Conservation (phyloP, 345 rosid genomes). For the Turnera subulata region DNA sequence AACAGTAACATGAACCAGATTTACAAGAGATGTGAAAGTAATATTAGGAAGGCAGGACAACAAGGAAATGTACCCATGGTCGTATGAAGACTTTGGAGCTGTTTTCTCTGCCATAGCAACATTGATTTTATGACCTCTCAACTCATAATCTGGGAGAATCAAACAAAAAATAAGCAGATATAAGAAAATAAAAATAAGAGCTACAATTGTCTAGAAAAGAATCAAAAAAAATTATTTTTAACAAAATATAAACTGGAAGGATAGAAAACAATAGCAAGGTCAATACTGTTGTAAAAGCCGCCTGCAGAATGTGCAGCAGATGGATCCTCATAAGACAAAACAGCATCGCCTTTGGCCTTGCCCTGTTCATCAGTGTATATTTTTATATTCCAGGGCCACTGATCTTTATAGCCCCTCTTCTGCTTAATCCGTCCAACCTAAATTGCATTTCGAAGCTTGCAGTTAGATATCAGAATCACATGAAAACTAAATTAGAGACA, state of each 20-base stretch:
- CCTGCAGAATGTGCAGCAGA: constrained; percentile 95
- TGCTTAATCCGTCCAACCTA: constrained; percentile 98
- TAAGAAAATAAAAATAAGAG: neutral
- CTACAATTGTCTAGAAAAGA: neutral
- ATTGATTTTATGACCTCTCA: constrained; percentile 74
- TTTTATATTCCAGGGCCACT: constrained; percentile 96
- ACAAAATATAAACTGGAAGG: neutral
- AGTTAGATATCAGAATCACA: neutral
- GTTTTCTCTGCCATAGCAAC: constrained; percentile 95
- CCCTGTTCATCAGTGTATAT: constrained; percentile 92
- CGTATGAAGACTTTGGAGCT: constrained; percentile 60
- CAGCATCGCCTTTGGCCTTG: constrained; percentile 86
- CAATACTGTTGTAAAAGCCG: constrained; percentile 72
- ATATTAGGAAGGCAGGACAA: neutral
- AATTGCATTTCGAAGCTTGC: constrained; percentile 3
- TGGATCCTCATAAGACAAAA: constrained; percentile 92
- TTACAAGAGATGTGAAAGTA: neutral
- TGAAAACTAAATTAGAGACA: neutral
- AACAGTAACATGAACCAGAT: neutral
- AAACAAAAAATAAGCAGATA: neutral
- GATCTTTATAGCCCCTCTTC: constrained; percentile 95
- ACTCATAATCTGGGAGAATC: constrained; percentile 59
- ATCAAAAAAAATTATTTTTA: neutral
- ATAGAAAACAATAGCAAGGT: constrained; percentile 6
- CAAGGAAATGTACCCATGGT: constrained; percentile 51